Conservation (phyloP, 1,139 yeast genomes). For the Geotrichum cucujoidarum region DNA sequence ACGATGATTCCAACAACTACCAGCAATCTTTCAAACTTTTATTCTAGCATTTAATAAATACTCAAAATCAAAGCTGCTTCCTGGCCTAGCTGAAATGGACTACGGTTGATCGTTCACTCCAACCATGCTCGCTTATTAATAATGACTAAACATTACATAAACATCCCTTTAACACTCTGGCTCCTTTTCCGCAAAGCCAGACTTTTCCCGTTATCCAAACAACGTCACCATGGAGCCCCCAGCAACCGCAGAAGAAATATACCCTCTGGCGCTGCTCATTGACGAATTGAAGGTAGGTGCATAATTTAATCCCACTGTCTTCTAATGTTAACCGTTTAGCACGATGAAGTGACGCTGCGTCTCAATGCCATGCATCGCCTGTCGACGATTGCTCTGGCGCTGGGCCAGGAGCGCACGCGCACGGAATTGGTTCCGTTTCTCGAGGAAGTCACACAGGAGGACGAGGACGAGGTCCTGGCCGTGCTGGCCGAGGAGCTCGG, state of each 20-base stretch:
- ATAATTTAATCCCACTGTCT: neutral
- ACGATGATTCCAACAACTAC: too few species aligned
- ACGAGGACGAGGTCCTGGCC: conserved; percentile 96
- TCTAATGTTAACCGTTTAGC: conserved; percentile 49
- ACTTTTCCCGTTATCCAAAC: neutral
- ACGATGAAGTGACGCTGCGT: conserved; percentile 90
- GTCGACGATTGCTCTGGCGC: conserved; percentile 89
- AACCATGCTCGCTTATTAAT: too few species aligned
- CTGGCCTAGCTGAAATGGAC: too few species aligned
- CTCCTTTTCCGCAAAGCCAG: neutral
- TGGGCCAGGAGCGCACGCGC: conserved; percentile 91
- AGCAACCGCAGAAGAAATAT: conserved; percentile 52
- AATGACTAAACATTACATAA: neutral
- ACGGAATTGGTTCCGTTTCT: conserved; percentile 85
- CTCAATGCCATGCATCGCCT: conserved; percentile 93
- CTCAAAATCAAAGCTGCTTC: too few species aligned
- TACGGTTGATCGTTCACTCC: too few species aligned
- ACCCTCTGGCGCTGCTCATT: conserved; percentile 95
- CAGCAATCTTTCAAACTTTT: too few species aligned
- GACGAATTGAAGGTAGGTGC: conserved; percentile 70
- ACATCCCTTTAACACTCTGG: neutral
- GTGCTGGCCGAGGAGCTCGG: conserved; percentile 90
- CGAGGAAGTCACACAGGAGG: conserved; percentile 89
- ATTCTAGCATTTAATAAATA: too few species aligned
- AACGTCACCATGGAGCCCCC: conserved; percentile 7